phyloP scores from a whole-genome alignment of 148 eudicot species.

The Nyssa sinensis region DNA sequence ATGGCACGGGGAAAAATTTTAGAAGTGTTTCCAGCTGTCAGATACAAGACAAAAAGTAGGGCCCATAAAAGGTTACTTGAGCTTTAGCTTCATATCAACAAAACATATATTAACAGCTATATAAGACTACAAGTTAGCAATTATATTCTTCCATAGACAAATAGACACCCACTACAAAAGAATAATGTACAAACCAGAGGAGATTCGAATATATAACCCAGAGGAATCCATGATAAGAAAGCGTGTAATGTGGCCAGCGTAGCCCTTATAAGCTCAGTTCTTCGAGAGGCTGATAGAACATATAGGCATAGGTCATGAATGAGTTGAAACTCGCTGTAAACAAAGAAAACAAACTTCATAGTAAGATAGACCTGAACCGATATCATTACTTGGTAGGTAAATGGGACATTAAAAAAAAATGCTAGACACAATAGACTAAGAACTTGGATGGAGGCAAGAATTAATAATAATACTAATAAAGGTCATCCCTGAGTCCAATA shows the following conservation, averaged over 20 bases:
- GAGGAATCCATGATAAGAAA: slow-evolving; percentile 96
- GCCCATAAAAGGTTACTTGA: neutral
- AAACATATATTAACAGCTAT: neutral
- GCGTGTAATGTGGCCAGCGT: slow-evolving; percentile 94
- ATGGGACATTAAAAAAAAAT: neutral
- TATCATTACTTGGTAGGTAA: neutral
- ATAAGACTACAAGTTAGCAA: slow-evolving; percentile 3
- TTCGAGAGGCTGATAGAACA: slow-evolving; percentile 92
- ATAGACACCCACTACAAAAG: neutral
- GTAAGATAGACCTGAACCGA: neutral
- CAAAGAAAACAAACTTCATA: slow-evolving; percentile 2
- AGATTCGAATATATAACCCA: slow-evolving; percentile 97
- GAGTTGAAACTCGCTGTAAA: slow-evolving; percentile 93
- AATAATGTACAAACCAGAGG: slow-evolving; percentile 67
- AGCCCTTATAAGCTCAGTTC: slow-evolving; percentile 87
- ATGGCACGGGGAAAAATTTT: slow-evolving; percentile 72
- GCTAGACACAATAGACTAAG: neutral
- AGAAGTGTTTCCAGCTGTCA: slow-evolving; percentile 83
- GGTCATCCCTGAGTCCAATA: too few species aligned
- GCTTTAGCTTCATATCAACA: neutral
- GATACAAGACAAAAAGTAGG: slow-evolving; percentile 8
- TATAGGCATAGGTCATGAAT: slow-evolving; percentile 95
- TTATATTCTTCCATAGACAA: neutral
- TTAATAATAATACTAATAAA: neutral
- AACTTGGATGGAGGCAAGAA: neutral